A percentile compares a stretch with the other conserved stretches of the same genome.
Conservation (phyloP, 257 asterid species). For the Nicotiana tomentosiformis region DNA sequence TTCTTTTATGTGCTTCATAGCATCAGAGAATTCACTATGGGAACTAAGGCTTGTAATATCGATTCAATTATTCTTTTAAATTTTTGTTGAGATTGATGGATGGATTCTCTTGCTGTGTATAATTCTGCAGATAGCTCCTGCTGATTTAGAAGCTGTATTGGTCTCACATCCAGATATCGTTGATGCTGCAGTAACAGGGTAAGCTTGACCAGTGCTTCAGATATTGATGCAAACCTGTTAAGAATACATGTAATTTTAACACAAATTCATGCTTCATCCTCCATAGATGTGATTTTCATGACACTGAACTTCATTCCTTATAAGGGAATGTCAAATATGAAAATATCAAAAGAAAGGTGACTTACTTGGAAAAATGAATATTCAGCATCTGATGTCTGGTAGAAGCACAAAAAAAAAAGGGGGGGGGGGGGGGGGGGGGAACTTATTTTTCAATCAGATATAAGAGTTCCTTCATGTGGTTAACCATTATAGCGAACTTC, state of each 20-base stretch:
- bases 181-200: slow-evolving; percentile 82
- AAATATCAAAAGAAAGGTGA: background rate
- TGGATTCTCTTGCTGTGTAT: background rate
- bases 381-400: background rate
- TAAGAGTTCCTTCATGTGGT: background rate
- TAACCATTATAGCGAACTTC: background rate
- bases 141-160: slow-evolving; percentile 72
- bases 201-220: slow-evolving; percentile 14
- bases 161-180: slow-evolving; percentile 56
- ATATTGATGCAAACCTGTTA: background rate
- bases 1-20: background rate
- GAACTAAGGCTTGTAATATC: background rate
- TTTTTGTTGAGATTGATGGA: background rate
- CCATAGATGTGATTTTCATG: background rate
- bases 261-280: background rate
- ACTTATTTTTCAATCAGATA: background rate
- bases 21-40: background rate
- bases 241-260: background rate
- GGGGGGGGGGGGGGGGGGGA: no score
- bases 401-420: no score
- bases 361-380: background rate
- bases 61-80: background rate
- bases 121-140: slow-evolving; percentile 72
- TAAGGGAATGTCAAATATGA: background rate
- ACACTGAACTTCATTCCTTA: background rate